Percentiles rank a stretch among this genome's conserved stretches.
Evolutionary conservation across 805 yeast genomes (phyloP).

Genomic region (Phaffomyces thermotolerans): DNA sequence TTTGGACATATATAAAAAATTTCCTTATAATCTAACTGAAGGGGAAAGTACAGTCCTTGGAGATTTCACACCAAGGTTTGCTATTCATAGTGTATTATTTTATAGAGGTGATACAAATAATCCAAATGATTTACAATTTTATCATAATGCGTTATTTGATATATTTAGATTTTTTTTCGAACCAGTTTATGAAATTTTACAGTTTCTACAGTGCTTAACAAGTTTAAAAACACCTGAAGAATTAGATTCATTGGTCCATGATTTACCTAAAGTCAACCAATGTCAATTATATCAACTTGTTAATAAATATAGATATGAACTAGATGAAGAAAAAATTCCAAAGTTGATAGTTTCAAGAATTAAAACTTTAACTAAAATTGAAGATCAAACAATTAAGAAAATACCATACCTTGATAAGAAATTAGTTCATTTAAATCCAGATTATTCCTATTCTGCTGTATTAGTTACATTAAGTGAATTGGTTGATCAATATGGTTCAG

Average conservation of each 20-base stretch:
- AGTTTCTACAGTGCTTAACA: slow-evolving; percentile 85
- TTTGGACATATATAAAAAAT: slow-evolving; percentile 29
- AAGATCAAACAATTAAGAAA: slow-evolving; percentile 7
- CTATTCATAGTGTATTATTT: slow-evolving; percentile 9
- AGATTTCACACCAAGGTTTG: slow-evolving; percentile 3
- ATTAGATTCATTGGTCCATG: slow-evolving; percentile 44
- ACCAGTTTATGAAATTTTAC: slow-evolving; percentile 72
- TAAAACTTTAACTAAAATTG: slow-evolving; percentile 9
- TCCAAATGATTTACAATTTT: slow-evolving; percentile 47
- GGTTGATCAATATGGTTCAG: slow-evolving; percentile 70
- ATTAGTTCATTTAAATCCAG: slow-evolving; percentile 37
- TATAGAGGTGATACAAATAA: slow-evolving; percentile 24
- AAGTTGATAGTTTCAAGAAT: slow-evolving; percentile 22
- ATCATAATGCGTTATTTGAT: slow-evolving; percentile 55
- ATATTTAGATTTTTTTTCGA: slow-evolving; percentile 61
- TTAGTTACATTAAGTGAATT: slow-evolving; percentile 72
- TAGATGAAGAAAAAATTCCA: slow-evolving; percentile 63
- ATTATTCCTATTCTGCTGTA: slow-evolving; percentile 36
- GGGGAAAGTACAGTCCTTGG: slow-evolving; percentile 15
- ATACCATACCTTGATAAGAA: slow-evolving; percentile 19
- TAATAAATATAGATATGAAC: slow-evolving; percentile 77
- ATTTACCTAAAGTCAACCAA: slow-evolving; percentile 54
- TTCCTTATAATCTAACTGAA: slow-evolving; percentile 30
- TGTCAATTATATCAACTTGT: slow-evolving; percentile 63
- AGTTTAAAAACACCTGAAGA: slow-evolving; percentile 60